A percentile compares a stretch with the other conserved stretches of the same genome.
phyloP scores from a whole-genome alignment of 192 early-diverging fungal species.

The Coemansia sp. region DNA sequence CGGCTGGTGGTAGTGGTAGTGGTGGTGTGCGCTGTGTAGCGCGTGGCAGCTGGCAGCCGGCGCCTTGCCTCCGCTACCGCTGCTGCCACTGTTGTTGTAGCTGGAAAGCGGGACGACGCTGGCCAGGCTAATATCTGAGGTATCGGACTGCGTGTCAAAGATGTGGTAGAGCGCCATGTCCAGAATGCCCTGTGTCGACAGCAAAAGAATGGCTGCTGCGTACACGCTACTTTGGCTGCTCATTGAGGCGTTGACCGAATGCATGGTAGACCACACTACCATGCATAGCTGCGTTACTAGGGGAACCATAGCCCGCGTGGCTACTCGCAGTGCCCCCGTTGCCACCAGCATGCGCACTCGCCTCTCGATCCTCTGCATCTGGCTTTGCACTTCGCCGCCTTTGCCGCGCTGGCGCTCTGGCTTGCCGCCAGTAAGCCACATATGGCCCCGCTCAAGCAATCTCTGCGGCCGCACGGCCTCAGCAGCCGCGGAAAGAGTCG shows the following conservation, averaged over 20 bases:
- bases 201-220: slow-evolving; percentile 17
- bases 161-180: slow-evolving; percentile 46
- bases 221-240: slow-evolving; percentile 2
- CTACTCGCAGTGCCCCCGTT: slow-evolving; percentile 35
- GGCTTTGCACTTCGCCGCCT: slow-evolving; percentile 8
- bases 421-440: background rate
- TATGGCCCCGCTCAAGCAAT: background rate
- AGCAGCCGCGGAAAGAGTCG: background rate
- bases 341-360: slow-evolving; percentile 34
- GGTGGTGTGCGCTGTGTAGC: background rate
- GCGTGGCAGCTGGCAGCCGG: background rate
- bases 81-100: background rate
- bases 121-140: slow-evolving; percentile 22
- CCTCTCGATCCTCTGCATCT: slow-evolving; percentile 38
- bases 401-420: background rate
- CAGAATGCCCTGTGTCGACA: slow-evolving; percentile 33
- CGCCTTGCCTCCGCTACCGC: background rate
- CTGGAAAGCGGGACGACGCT: slow-evolving; percentile 5
- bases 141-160: slow-evolving; percentile 37
- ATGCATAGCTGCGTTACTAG: slow-evolving; percentile 35
- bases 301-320: slow-evolving; percentile 35
- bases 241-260: background rate
- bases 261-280: slow-evolving; percentile 39
- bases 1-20: slow-evolving; percentile 1
- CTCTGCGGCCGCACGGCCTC: background rate